Percentiles rank a stretch among this genome's conserved stretches.
Conservation (phyloP, 1,284 basidiomycete genomes). For the Termitomyces sp. region DNA sequence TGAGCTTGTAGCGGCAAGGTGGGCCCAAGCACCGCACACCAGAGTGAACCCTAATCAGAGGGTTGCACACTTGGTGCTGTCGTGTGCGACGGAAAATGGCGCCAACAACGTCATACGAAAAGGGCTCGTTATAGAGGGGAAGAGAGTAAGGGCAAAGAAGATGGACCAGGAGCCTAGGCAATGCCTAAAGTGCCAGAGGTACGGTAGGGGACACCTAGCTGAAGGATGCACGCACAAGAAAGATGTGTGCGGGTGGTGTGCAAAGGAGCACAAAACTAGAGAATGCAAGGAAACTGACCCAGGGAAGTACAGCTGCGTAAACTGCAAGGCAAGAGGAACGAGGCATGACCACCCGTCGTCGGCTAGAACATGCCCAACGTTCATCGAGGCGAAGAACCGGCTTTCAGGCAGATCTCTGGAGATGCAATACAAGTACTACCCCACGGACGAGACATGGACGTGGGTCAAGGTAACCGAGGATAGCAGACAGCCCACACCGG, state of each 20-base stretch:
- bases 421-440: not conserved
- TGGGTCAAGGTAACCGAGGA: not conserved
- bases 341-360: not conserved
- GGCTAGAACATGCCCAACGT: not conserved
- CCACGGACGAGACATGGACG: not conserved
- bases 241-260: not conserved
- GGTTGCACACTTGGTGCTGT: not conserved
- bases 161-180: slow-evolving; percentile 7
- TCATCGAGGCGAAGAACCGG: not conserved
- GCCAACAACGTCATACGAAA: slow-evolving; percentile 1
- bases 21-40: not conserved
- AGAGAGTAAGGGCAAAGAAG: slow-evolving; percentile 5
- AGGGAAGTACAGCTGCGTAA: not conserved
- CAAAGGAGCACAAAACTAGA: not conserved
- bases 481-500: no score
- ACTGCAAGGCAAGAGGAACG: not conserved
- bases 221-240: slow-evolving; percentile 4
- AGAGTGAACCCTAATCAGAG: not conserved
- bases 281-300: not conserved
- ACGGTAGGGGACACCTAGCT: slow-evolving; percentile 2
- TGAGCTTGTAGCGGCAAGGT: not conserved
- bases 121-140: slow-evolving; percentile 6
- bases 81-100: not conserved
- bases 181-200: slow-evolving; percentile 9
- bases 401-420: not conserved